Evolutionary conservation across 805 yeast species (phyloP).

Genomic region (Metschnikowia lochheadii): DNA sequence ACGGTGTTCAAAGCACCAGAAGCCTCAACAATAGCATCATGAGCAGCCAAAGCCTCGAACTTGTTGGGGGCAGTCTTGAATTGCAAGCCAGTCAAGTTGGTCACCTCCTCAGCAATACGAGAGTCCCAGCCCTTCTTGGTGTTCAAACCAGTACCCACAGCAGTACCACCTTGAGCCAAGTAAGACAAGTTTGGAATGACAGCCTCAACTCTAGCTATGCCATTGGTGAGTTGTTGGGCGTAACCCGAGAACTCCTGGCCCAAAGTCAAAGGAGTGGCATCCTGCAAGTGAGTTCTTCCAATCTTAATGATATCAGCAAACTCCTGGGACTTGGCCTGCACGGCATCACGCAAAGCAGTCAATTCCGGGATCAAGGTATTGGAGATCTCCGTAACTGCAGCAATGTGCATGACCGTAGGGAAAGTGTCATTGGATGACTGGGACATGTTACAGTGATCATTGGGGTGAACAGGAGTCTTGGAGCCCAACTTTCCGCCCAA

Average conservation of each 20-base stretch:
- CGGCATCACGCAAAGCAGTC: slow-evolving; percentile 69
- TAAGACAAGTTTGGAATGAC: slow-evolving; percentile 70
- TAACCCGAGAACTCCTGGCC: slow-evolving; percentile 99
- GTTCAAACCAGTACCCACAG: slow-evolving; percentile 98
- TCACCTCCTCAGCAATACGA: slow-evolving; percentile 80
- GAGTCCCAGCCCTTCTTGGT: slow-evolving; percentile 87
- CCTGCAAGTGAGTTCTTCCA: slow-evolving; percentile 98
- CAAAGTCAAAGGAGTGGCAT: slow-evolving; percentile 95
- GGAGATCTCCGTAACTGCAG: slow-evolving; percentile 88
- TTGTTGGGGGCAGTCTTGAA: slow-evolving; percentile 97
- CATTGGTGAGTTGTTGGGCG: slow-evolving; percentile 88
- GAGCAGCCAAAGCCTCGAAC: slow-evolving; percentile 98
- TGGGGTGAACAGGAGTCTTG: slow-evolving; percentile 94
- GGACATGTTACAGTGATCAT: slow-evolving; percentile 97
- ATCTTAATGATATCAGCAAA: slow-evolving; percentile 89
- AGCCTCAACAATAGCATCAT: slow-evolving; percentile 96
- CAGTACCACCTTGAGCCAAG: slow-evolving; percentile 99
- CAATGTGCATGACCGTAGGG: slow-evolving; percentile 99
- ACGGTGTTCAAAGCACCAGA: slow-evolving; percentile 96
- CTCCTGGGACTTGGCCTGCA: slow-evolving; percentile 74
- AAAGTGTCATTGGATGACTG: slow-evolving; percentile 99
- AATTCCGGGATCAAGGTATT: slow-evolving; percentile 76
- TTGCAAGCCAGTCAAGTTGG: slow-evolving; percentile 80
- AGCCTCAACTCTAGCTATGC: slow-evolving; percentile 79
- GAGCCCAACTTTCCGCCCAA: slow-evolving; percentile 91